These are phyloP conservation scores for Flammula alnicola DNA, from an alignment of 1,284 basidiomycete species.

Conservation along the genomic window DNA sequence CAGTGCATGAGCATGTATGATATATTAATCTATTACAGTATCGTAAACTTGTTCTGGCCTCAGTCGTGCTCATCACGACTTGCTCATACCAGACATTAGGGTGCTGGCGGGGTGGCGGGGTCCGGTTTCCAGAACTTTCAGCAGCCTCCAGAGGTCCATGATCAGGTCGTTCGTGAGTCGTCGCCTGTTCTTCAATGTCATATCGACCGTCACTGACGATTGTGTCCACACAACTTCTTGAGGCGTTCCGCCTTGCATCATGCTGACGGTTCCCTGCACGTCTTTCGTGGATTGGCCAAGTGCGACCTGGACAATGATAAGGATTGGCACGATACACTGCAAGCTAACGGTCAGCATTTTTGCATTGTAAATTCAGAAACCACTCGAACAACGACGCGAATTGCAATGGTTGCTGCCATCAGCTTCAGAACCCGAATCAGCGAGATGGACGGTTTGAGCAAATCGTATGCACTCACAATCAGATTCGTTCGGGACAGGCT, in stretches of 20 bases:
- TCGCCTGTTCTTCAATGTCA: background rate
- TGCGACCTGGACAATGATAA: constrained; percentile 28
- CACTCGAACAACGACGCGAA: constrained; percentile 26
- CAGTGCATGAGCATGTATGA: too few species aligned
- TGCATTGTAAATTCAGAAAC: background rate
- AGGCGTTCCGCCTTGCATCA: constrained; percentile 12
- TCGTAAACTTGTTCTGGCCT: too few species aligned
- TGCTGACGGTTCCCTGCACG: constrained; percentile 19
- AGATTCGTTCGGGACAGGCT: constrained; percentile 22
- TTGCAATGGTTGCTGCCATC: constrained; percentile 20
- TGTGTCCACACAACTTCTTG: constrained; percentile 17
- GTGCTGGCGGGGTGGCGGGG: too few species aligned
- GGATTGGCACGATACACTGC: constrained; percentile 29
- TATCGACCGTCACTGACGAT: constrained; percentile 13
- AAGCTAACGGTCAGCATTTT: background rate
- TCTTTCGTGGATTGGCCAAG: constrained; percentile 23
- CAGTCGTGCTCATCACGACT: too few species aligned
- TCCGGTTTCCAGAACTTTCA: too few species aligned
- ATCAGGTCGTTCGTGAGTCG: constrained; percentile 6
- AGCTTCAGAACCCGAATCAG: constrained; percentile 24
- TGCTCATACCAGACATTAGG: too few species aligned
- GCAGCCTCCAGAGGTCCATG: too few species aligned
- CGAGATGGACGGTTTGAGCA: too few species aligned
- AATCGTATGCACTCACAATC: too few species aligned
- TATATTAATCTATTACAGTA: too few species aligned